These are phyloP conservation scores for Capsicum chinense DNA, from an alignment of 257 asterid genomes.

Conservation along the genomic window DNA sequence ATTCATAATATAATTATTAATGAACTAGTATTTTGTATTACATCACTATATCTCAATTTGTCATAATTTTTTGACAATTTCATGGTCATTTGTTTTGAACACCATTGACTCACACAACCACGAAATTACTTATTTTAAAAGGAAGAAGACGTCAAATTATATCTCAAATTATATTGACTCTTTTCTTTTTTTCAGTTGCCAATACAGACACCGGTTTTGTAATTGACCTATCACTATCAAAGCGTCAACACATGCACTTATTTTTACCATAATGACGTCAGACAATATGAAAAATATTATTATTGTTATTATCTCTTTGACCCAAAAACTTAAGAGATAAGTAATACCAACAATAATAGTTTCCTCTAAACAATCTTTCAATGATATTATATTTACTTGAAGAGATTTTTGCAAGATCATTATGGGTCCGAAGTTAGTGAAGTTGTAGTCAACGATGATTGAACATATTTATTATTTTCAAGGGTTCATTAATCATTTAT, in stretches of 20 bases:
- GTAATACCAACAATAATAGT: not conserved
- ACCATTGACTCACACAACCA: not conserved
- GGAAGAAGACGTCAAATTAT: not conserved
- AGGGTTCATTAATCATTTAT: too few relatives aligned
- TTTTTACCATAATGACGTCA: not conserved
- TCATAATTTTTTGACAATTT: not conserved
- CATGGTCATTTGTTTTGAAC: not conserved
- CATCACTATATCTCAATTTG: not conserved
- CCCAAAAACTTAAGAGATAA: not conserved
- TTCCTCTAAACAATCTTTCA: not conserved
- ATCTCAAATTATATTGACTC: conserved; percentile 2
- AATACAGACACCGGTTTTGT: not conserved
- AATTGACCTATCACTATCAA: not conserved
- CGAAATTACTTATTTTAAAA: not conserved
- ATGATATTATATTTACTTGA: not conserved
- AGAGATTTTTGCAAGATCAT: not conserved
- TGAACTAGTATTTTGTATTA: not conserved
- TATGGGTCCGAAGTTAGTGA: too few relatives aligned
- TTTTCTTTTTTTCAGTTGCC: conserved; percentile 8
- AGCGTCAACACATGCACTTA: conserved; percentile 12
- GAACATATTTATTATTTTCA: too few relatives aligned
- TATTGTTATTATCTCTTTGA: not conserved
- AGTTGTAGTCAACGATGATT: too few relatives aligned
- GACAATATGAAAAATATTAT: not conserved
- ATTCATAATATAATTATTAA: not conserved